A percentile compares a stretch with the other conserved stretches of the same genome.
phyloP scores from a whole-genome alignment of 805 yeast species.

The Torulaspora gathmanii region DNA sequence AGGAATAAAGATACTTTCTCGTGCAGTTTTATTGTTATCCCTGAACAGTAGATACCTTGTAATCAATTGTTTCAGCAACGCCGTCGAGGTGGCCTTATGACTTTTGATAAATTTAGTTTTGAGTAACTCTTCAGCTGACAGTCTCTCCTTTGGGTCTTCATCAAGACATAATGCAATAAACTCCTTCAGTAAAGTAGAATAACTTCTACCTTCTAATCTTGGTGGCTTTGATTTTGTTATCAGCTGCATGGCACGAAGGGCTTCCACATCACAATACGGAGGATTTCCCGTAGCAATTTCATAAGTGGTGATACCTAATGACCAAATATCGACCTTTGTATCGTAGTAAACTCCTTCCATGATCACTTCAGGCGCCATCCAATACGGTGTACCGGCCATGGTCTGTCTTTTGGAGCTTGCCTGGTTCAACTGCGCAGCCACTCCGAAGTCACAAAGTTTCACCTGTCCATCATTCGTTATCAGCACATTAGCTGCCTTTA shows the following conservation, averaged over 20 bases:
- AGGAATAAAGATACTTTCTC: constrained; percentile 45
- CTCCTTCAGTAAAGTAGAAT: constrained; percentile 72
- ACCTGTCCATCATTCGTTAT: constrained; percentile 86
- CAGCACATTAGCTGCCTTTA: constrained; percentile 92
- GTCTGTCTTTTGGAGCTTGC: constrained; percentile 78
- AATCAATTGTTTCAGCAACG: constrained; percentile 66
- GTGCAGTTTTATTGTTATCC: constrained; percentile 51
- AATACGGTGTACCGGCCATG: constrained; percentile 92
- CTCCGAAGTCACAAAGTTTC: constrained; percentile 95
- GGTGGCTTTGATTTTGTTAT: constrained; percentile 94
- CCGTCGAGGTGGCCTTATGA: constrained; percentile 56
- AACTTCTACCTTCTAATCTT: constrained; percentile 83
- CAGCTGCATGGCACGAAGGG: constrained; percentile 88
- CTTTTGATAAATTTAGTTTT: constrained; percentile 67
- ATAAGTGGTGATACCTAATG: constrained; percentile 87
- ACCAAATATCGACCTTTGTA: constrained; percentile 95
- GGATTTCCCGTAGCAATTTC: constrained; percentile 97
- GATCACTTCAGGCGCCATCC: constrained; percentile 99
- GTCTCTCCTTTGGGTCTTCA: constrained; percentile 86
- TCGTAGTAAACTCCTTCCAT: constrained; percentile 86
- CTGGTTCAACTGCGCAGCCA: constrained; percentile 86
- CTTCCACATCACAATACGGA: constrained; percentile 94
- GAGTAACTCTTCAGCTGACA: constrained; percentile 76
- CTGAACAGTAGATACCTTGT: constrained; percentile 71
- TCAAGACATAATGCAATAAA: constrained; percentile 87